Percentiles rank a stretch among this genome's conserved stretches.
Evolutionary conservation across 2,329 filamentous ascomycete genomes (phyloP).

Genomic region (Clonostachys byssicola): DNA sequence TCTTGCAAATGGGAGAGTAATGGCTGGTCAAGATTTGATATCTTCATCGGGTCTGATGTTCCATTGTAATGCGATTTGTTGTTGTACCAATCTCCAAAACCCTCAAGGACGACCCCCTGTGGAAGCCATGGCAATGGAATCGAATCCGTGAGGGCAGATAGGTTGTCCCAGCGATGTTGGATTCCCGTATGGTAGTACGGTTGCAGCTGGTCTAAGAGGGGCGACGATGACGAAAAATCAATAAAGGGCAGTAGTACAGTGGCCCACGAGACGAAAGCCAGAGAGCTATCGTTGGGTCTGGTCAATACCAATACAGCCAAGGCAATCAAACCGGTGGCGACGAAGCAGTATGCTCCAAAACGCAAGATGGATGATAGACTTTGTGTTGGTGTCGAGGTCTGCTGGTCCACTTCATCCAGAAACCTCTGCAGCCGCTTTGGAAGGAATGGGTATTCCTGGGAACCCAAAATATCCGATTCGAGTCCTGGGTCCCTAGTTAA

Average conservation of each 20-base stretch:
- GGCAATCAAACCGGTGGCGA: no score
- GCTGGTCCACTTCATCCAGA: no score
- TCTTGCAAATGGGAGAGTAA: slow-evolving; percentile 9
- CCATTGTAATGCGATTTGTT: slow-evolving; percentile 15
- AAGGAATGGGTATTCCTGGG: not conserved
- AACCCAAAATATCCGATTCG: no score
- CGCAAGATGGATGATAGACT: not conserved
- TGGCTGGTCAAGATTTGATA: slow-evolving; percentile 21
- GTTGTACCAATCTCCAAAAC: not conserved
- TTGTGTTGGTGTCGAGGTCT: not conserved
- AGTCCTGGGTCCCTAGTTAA: no score
- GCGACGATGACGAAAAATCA: not conserved
- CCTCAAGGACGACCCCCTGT: not conserved
- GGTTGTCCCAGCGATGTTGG: not conserved
- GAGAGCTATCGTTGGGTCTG: not conserved
- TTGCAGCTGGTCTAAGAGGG: not conserved
- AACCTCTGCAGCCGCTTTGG: not conserved
- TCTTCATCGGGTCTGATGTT: slow-evolving; percentile 19
- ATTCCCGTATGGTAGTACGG: no score
- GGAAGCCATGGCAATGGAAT: not conserved
- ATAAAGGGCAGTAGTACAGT: not conserved
- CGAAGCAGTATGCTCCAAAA: no score
- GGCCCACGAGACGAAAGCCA: not conserved
- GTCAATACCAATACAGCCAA: no score
- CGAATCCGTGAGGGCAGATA: not conserved